phyloP scores from a whole-genome alignment of 192 early-diverging fungal species.

The Mortierella antarctica region DNA sequence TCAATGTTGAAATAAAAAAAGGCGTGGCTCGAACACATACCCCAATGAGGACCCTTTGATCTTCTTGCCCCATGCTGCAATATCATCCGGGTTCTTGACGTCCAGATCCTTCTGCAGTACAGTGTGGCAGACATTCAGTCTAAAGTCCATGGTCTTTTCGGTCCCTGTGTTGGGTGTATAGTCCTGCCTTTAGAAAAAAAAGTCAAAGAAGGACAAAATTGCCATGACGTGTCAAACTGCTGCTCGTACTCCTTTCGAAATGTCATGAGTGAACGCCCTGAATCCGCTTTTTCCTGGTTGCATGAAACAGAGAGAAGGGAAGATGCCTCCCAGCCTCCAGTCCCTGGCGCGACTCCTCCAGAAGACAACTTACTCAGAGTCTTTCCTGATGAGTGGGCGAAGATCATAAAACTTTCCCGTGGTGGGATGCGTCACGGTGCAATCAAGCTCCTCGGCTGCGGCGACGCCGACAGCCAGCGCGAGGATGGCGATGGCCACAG shows the following conservation, averaged over 20 bases:
- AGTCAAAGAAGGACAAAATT: neutral
- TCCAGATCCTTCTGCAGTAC: conserved; percentile 29
- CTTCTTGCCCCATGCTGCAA: conserved; percentile 46
- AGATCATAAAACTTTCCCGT: conserved; percentile 46
- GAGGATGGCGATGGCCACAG: conserved; percentile 19
- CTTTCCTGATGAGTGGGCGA: conserved; percentile 36
- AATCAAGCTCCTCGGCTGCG: conserved; percentile 34
- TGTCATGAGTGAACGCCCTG: neutral
- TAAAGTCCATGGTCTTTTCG: conserved; percentile 21
- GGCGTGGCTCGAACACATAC: conserved; percentile 4
- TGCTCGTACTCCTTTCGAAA: neutral
- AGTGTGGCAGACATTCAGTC: conserved; percentile 41
- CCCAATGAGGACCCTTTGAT: conserved; percentile 46
- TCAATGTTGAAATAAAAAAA: neutral
- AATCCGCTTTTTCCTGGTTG: neutral
- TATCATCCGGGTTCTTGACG: conserved; percentile 31
- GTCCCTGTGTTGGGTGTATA: conserved; percentile 35
- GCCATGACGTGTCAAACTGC: neutral
- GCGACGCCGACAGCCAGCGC: neutral
- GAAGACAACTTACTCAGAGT: conserved; percentile 25
- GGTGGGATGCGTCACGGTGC: conserved; percentile 42
- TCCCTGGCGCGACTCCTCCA: neutral
- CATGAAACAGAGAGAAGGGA: neutral
- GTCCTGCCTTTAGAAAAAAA: conserved; percentile 23
- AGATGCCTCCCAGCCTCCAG: neutral